A percentile compares a stretch with the other conserved stretches of the same genome.
Evolutionary conservation across 176 grass and related monocot species (phyloP).

Genomic region (Bolboschoenus planiculmis): DNA sequence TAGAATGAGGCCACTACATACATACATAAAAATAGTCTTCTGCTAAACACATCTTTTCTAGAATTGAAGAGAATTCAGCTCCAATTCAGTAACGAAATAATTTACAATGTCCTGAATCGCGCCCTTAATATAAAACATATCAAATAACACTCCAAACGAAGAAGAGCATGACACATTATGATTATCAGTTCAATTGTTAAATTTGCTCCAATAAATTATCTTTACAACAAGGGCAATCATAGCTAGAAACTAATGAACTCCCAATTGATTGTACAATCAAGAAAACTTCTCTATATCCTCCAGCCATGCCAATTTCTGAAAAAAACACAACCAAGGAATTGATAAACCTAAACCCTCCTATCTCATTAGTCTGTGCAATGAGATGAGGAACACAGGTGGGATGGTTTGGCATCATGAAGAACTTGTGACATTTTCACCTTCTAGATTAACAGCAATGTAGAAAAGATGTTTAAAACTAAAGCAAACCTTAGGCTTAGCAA

Average conservation of each 20-base stretch:
- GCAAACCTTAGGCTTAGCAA: slow-evolving; percentile 87
- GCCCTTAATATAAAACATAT: background rate
- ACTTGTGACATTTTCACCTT: background rate
- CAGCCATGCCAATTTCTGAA: background rate
- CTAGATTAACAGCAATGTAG: background rate
- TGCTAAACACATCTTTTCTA: background rate
- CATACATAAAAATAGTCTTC: background rate
- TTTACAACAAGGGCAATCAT: background rate
- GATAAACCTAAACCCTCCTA: background rate
- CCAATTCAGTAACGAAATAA: background rate
- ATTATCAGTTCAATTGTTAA: background rate
- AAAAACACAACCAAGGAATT: background rate
- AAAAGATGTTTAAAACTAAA: background rate
- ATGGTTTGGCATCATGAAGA: background rate
- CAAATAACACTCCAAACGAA: background rate
- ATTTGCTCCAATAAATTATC: background rate
- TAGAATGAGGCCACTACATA: background rate
- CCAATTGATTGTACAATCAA: background rate
- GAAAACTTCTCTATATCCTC: background rate
- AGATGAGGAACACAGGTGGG: background rate
- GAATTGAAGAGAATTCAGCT: background rate
- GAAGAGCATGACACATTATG: background rate
- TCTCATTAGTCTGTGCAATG: no score
- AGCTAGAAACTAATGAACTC: background rate
- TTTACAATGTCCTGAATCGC: background rate